Conservation (phyloP, 139 green algal species). For the Nannochloris sp. region DNA sequence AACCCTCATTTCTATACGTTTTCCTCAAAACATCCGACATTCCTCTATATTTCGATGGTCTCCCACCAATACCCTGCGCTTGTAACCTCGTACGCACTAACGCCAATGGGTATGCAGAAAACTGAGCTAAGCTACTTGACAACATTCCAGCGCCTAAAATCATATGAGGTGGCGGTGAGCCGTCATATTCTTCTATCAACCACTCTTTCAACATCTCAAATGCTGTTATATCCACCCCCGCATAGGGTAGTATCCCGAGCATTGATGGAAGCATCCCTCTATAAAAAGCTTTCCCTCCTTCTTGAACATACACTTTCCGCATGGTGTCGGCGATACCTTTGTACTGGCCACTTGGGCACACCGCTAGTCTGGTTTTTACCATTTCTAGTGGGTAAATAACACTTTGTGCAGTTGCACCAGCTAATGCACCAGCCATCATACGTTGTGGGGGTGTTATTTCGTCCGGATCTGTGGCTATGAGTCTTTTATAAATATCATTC, state of each 20-base stretch:
- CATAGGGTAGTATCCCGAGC: conserved; percentile 84
- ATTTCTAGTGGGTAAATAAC: conserved; percentile 84
- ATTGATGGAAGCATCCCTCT: conserved; percentile 66
- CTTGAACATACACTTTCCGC: conserved; percentile 43
- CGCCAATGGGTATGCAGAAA: conserved; percentile 77
- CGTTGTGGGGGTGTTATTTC: conserved; percentile 54
- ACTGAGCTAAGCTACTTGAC: conserved; percentile 70
- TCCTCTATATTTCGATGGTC: conserved; percentile 59
- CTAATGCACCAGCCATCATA: conserved; percentile 55
- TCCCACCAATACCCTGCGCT: conserved; percentile 54
- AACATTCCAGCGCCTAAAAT: conserved; percentile 75
- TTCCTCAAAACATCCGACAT: conserved; percentile 74
- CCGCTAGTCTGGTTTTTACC: conserved; percentile 72
- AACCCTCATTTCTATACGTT: conserved; percentile 58
- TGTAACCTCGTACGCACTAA: conserved; percentile 75
- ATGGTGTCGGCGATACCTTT: conserved; percentile 49
- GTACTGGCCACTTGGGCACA: conserved; percentile 60
- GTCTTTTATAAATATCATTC: conserved; percentile 68
- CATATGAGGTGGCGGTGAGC: conserved; percentile 52
- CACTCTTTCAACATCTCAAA: conserved; percentile 82
- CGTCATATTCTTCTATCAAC: conserved; percentile 65
- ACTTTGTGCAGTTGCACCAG: conserved; percentile 60
- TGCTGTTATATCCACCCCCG: conserved; percentile 77
- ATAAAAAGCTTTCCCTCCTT: conserved; percentile 74
- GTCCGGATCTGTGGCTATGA: conserved; percentile 46